Conservation (phyloP, 129 eudicot genomes). For the Chrysanthemum lavandulifolium region DNA sequence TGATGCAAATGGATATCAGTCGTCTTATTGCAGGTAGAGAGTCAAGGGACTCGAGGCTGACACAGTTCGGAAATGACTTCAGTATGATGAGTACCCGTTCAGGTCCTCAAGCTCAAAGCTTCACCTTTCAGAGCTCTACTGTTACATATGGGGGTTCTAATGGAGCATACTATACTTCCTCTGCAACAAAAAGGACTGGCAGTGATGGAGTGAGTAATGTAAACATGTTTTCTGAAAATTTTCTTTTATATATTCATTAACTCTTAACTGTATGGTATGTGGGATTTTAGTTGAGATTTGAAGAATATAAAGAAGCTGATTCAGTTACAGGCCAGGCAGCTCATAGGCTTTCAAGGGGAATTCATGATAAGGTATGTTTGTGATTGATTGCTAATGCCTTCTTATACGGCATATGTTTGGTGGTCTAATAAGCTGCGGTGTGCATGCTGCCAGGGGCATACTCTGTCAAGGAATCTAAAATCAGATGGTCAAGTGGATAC, state of each 20-base stretch:
- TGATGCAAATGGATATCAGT: not conserved
- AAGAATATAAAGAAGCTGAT: conserved; percentile 87
- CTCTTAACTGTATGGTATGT: conserved; percentile 13
- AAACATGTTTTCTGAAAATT: not conserved
- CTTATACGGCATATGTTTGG: not conserved
- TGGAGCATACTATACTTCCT: conserved; percentile 68
- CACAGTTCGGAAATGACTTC: conserved; percentile 37
- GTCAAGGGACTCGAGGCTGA: conserved; percentile 49
- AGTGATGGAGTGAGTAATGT: conserved; percentile 76
- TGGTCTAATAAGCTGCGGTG: not conserved
- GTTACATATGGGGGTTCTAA: conserved; percentile 83
- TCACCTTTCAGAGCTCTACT: conserved; percentile 72
- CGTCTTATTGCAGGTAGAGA: conserved; percentile 42
- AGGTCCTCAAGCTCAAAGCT: conserved; percentile 52
- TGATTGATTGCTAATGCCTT: conserved; percentile 15
- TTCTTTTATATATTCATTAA: not conserved
- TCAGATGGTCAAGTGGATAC: conserved; percentile 84
- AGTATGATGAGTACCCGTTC: conserved; percentile 29
- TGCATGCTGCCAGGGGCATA: conserved; percentile 64
- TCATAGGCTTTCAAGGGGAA: conserved; percentile 75
- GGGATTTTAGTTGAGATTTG: conserved; percentile 59
- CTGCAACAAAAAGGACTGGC: conserved; percentile 65
- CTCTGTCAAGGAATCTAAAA: conserved; percentile 69
- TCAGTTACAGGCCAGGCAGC: conserved; percentile 73
- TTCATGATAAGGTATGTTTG: conserved; percentile 64